These are phyloP conservation scores for Pythium monospermum DNA, from an alignment of 352 stramenopile genomes.

Conservation along the genomic window DNA sequence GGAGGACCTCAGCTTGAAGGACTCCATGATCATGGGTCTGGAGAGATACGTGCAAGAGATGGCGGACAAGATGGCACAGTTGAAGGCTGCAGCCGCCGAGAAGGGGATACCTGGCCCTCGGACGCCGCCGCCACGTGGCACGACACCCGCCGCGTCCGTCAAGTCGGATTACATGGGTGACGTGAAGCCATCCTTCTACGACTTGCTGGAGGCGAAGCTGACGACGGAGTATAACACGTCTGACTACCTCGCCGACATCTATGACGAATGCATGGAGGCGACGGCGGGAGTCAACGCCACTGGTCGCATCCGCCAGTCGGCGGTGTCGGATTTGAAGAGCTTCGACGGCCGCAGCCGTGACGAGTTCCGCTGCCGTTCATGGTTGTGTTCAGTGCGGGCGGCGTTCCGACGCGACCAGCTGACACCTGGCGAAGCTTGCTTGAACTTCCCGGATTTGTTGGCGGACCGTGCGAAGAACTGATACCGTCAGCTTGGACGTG, in stretches of 20 bases:
- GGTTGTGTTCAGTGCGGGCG: conserved; percentile 1
- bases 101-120: background rate
- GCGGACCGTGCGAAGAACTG: conserved; percentile 8
- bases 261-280: conserved; percentile 8
- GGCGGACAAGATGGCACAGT: background rate
- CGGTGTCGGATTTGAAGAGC: conserved; percentile 11
- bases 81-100: background rate
- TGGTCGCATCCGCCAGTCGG: conserved; percentile 1
- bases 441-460: conserved; percentile 12
- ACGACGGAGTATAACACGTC: background rate
- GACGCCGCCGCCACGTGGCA: background rate
- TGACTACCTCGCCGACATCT: conserved; percentile 19
- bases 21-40: background rate
- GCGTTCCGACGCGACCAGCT: conserved; percentile 14
- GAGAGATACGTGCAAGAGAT: background rate
- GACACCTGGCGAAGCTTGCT: conserved; percentile 1
- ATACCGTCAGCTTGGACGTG: conserved; percentile 7
- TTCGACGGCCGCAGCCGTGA: conserved; percentile 13
- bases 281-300: conserved; percentile 5
- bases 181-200: background rate
- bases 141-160: too few species aligned
- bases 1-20: background rate
- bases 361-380: conserved; percentile 4
- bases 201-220: background rate
- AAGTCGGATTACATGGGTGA: background rate